Evolutionary conservation across 1,139 yeast species (phyloP), one percentile per base, ranked within the genome.

Genomic region (Saccharomyces hybrid): DNA sequence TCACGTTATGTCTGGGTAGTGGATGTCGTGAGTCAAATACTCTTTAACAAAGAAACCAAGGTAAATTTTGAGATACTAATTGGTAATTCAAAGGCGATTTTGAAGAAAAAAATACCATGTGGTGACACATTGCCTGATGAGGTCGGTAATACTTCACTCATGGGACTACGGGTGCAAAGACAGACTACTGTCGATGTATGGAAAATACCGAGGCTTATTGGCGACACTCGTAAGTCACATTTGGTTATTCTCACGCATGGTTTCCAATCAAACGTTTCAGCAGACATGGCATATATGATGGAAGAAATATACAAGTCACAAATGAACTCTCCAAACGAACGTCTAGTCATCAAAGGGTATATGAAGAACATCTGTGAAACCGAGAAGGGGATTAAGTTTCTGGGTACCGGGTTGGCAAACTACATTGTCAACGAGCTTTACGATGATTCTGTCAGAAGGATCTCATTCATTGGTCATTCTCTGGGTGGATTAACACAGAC

Each of bases 391-490:
- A 79, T 93, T 52, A 87, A 87, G 69, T 91, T 85, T 67, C 74
- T 91, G 55, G 99, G 99, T 0, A 78, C 84, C 55, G 74, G 95
- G 50, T 77, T 91, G 29, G 98, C 95, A 0, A 90, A 88, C 60
- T 86, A 79, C 67, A 75, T 93, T 46, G 76, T 86, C 5, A 79
- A 82, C 26, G 81, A 86, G 54, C 76, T 87, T 0, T 73, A 75
- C 25, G 73, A 75, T 55, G 71, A 61, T 3, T 73, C 74, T 48
- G 79, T 86, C 1, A 67, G 70, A 0, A 83, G 81, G 62, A 83
- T 93, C 2, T 90, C 98, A 1, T 91, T 93, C 63, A 76, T 95
- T 38, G 96, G 93, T 1, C 99, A 93, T 70, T 91, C 98, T 0
- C 73, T 93, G 32, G 99, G 99, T 32, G 99, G 99, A 0, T 75